These are phyloP conservation scores for Tolypocladium nubicola DNA, from an alignment of 2,329 filamentous ascomycete species.

Conservation along the genomic window DNA sequence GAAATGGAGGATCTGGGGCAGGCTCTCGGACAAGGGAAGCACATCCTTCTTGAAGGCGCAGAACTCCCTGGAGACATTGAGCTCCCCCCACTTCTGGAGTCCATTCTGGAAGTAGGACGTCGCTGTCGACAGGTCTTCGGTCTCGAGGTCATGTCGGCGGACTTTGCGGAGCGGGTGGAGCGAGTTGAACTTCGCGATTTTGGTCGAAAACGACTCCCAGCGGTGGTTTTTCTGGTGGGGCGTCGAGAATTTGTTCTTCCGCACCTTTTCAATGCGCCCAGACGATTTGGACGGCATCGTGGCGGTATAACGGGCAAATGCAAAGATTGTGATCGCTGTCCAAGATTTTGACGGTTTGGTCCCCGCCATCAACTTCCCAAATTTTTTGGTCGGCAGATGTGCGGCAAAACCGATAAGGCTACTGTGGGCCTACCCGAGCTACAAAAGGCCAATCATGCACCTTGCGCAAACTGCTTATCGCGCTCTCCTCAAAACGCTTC, in stretches of 20 bases:
- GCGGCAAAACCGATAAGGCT: slow-evolving; percentile 26
- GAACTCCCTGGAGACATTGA: slow-evolving; percentile 80
- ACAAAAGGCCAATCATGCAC: slow-evolving; percentile 17
- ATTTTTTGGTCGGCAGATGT: slow-evolving; percentile 22
- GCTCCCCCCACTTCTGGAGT: slow-evolving; percentile 79
- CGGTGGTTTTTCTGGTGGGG: slow-evolving; percentile 72
- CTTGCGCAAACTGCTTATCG: slow-evolving; percentile 23
- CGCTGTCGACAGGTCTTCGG: slow-evolving; percentile 61
- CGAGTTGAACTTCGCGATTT: slow-evolving; percentile 79
- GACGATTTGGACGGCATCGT: slow-evolving; percentile 53
- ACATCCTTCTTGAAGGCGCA: slow-evolving; percentile 66
- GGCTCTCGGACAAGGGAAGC: slow-evolving; percentile 70
- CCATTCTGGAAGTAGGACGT: slow-evolving; percentile 83
- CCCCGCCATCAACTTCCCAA: slow-evolving; percentile 18
- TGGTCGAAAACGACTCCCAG: slow-evolving; percentile 84
- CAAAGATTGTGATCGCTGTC: slow-evolving; percentile 11
- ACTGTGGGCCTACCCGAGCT: slow-evolving; percentile 3
- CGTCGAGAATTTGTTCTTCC: slow-evolving; percentile 60
- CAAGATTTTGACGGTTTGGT: slow-evolving; percentile 1
- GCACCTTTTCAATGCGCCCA: slow-evolving; percentile 58
- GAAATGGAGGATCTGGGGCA: slow-evolving; percentile 87
- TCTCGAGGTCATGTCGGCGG: slow-evolving; percentile 72
- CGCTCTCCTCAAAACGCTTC: slow-evolving; percentile 3
- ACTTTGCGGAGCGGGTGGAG: slow-evolving; percentile 88
- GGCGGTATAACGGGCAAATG: slow-evolving; percentile 18